Percentiles rank a stretch among this genome's conserved stretches.
Evolutionary conservation across 148 eudicot genomes (phyloP).

Genomic region (Camellia sinensis): DNA sequence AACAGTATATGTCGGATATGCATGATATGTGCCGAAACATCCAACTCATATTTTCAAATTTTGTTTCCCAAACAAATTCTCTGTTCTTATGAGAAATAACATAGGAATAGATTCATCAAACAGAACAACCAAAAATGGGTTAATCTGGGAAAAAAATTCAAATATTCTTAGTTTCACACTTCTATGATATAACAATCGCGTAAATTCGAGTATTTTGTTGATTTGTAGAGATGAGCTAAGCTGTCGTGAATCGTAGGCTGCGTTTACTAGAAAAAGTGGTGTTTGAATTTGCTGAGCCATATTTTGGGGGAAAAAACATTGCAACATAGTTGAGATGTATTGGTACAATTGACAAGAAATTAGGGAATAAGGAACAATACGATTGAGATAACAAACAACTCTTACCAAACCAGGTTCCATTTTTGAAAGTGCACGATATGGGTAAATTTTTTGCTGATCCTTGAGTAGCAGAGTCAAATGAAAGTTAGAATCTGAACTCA

Average conservation of each 20-base stretch:
- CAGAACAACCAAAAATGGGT: background rate
- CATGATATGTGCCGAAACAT: background rate
- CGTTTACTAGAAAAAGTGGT: slow-evolving; percentile 80
- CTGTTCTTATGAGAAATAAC: background rate
- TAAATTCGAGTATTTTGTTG: background rate
- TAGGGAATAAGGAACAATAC: background rate
- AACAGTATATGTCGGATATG: background rate
- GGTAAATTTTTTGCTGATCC: slow-evolving; percentile 76
- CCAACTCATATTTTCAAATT: background rate
- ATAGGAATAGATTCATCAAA: background rate
- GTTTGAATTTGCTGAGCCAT: slow-evolving; percentile 52
- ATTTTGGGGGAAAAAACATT: slow-evolving; percentile 97
- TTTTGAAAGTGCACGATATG: slow-evolving; percentile 49
- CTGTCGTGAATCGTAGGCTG: slow-evolving; percentile 98
- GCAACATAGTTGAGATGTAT: slow-evolving; percentile 10
- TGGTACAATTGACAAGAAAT: background rate
- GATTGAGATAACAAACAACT: background rate
- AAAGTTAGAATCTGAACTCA: background rate
- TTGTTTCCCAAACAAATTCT: background rate
- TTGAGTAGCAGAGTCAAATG: slow-evolving; percentile 35
- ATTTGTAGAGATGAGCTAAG: slow-evolving; percentile 34
- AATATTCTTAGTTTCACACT: background rate
- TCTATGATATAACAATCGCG: too few species aligned
- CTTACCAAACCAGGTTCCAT: slow-evolving; percentile 65
- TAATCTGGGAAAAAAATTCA: background rate